These are phyloP conservation scores for Trichoderma afroharzianum DNA, from an alignment of 2,329 filamentous ascomycete species.

Conservation along the genomic window DNA sequence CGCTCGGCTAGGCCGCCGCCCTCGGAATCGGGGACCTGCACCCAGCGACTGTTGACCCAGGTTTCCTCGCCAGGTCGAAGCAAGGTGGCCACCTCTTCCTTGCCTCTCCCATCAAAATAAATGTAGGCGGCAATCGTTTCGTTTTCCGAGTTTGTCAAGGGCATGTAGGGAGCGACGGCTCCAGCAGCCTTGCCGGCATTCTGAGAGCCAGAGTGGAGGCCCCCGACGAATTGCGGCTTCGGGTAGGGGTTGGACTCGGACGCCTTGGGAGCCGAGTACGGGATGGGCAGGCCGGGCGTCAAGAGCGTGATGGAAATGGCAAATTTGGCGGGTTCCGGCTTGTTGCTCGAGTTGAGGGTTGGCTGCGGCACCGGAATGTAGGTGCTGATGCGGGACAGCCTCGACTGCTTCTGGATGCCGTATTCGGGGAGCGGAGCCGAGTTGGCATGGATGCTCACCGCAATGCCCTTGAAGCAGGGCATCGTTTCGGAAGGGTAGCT, in stretches of 20 bases:
- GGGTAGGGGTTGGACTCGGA: constrained; percentile 74
- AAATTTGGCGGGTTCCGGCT: constrained; percentile 91
- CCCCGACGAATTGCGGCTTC: constrained; percentile 75
- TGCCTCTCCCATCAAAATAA: constrained; percentile 92
- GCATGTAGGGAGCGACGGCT: constrained; percentile 79
- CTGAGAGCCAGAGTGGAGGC: constrained; percentile 53
- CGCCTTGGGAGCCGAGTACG: constrained; percentile 85
- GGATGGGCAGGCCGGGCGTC: constrained; percentile 81
- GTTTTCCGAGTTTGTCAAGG: constrained; percentile 87
- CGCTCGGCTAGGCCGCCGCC: constrained; percentile 92
- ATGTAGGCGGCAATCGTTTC: constrained; percentile 99
- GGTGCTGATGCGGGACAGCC: constrained; percentile 86
- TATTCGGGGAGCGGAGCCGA: constrained; percentile 82
- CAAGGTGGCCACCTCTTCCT: constrained; percentile 95
- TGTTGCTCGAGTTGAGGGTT: constrained; percentile 61
- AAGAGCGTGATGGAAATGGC: constrained; percentile 96
- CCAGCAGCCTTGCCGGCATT: constrained; percentile 46
- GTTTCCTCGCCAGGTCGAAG: constrained; percentile 92
- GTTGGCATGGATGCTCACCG: constrained; percentile 89
- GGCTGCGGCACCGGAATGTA: constrained; percentile 95
- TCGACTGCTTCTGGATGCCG: constrained; percentile 90
- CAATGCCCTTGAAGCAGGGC: constrained; percentile 99
- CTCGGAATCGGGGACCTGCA: constrained; percentile 85
- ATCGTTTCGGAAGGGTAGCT: constrained; percentile 40
- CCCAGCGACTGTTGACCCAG: constrained; percentile 98